Conservation (phyloP, 495 filamentous ascomycete genomes). For the Penicillium waksmanii region DNA sequence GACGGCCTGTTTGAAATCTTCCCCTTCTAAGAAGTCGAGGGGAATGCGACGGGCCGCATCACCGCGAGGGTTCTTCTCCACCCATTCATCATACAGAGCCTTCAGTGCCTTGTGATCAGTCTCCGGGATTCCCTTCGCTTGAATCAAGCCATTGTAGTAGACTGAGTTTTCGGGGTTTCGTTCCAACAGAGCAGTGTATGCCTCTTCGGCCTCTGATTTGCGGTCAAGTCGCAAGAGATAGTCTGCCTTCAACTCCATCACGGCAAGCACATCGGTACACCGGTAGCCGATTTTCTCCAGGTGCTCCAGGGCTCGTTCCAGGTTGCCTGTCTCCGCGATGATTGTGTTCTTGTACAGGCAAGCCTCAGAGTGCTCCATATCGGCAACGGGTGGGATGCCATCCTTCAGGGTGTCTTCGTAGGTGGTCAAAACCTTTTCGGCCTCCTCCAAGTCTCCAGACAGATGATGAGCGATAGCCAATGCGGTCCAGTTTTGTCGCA, state of each 20-base stretch:
- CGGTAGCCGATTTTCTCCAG: conserved; percentile 75
- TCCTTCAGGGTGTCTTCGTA: conserved; percentile 91
- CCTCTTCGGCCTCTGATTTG: conserved; percentile 80
- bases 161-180: conserved; percentile 84
- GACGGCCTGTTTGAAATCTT: conserved; percentile 78
- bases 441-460: conserved; percentile 77
- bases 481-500: conserved; percentile 94
- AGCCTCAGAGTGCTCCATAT: conserved; percentile 95
- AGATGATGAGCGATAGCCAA: conserved; percentile 92
- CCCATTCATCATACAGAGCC: conserved; percentile 79
- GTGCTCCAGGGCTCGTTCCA: conserved; percentile 81
- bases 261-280: conserved; percentile 82
- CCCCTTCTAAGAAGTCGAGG: conserved; percentile 84
- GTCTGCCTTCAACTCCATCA: conserved; percentile 85
- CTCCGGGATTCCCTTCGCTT: conserved; percentile 64
- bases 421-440: conserved; percentile 86
- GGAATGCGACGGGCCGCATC: conserved; percentile 88
- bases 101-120: conserved; percentile 65
- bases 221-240: conserved; percentile 79
- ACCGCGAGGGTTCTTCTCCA: conserved; percentile 74
- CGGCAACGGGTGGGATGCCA: conserved; percentile 65
- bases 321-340: conserved; percentile 84
- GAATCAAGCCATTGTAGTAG: conserved; percentile 81
- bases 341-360: conserved; percentile 93
- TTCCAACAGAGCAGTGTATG: conserved; percentile 78